Conservation (phyloP, 1,139 yeast species). For the Meyerozyma carpophila region DNA sequence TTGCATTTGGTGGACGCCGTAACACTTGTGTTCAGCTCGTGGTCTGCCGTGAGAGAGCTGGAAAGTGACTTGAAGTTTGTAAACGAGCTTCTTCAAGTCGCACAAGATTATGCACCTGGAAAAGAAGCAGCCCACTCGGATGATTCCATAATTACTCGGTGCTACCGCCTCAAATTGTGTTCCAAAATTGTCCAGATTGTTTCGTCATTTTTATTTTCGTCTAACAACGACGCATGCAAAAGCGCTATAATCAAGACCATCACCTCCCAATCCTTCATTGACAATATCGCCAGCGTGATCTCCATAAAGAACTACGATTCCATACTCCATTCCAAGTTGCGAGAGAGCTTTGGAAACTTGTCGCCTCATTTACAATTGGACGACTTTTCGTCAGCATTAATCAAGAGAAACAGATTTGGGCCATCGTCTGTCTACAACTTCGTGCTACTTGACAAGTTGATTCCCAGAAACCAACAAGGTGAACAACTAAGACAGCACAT, state of each 20-base stretch:
- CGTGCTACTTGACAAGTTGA: slow-evolving; percentile 55
- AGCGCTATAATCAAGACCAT: slow-evolving; percentile 42
- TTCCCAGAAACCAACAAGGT: slow-evolving; percentile 49
- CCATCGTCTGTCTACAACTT: slow-evolving; percentile 54
- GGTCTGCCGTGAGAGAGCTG: slow-evolving; percentile 55
- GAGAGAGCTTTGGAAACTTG: slow-evolving; percentile 38
- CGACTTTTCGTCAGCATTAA: slow-evolving; percentile 51
- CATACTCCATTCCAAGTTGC: slow-evolving; percentile 40
- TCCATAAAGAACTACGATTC: slow-evolving; percentile 24
- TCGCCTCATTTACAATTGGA: slow-evolving; percentile 46
- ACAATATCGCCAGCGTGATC: slow-evolving; percentile 26
- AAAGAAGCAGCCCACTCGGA: slow-evolving; percentile 13
- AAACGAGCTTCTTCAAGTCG: slow-evolving; percentile 32
- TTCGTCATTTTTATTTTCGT: slow-evolving; percentile 66
- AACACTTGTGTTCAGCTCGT: slow-evolving; percentile 60
- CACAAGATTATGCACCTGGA: slow-evolving; percentile 12
- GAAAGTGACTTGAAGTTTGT: slow-evolving; percentile 48
- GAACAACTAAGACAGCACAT: slow-evolving; percentile 43
- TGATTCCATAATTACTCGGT: slow-evolving; percentile 28
- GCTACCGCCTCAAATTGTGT: slow-evolving; percentile 53
- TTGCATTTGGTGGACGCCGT: slow-evolving; percentile 61
- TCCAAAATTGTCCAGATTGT: slow-evolving; percentile 71
- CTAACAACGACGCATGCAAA: slow-evolving; percentile 36
- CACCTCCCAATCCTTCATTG: slow-evolving; percentile 29
- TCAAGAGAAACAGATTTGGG: slow-evolving; percentile 47